Conservation (phyloP, 495 filamentous ascomycete genomes). For the Delitschia confertaspora region DNA sequence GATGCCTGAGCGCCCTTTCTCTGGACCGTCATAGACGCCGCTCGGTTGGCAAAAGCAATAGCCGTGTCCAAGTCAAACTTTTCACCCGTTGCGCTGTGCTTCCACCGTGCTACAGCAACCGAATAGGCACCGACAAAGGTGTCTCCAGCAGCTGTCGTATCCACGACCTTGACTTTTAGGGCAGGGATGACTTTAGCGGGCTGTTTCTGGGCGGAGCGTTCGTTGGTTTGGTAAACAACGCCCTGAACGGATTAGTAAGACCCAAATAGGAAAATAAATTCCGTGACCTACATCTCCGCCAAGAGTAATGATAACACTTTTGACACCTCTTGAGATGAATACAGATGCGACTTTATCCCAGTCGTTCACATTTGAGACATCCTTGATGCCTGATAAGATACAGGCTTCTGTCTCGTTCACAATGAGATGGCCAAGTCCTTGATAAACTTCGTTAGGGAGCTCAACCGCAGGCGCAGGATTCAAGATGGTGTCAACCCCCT, state of each 20-base stretch:
- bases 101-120: constrained; percentile 47
- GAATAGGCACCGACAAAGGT: constrained; percentile 90
- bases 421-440: constrained; percentile 65
- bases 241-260: constrained; percentile 13
- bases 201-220: constrained; percentile 5
- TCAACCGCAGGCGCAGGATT: constrained; percentile 67
- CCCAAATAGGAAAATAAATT: constrained; percentile 24
- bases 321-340: constrained; percentile 60
- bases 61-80: constrained; percentile 37
- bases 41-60: constrained; percentile 59
- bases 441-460: constrained; percentile 59
- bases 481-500: constrained; percentile 54
- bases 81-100: constrained; percentile 39
- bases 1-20: constrained; percentile 72
- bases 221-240: constrained; percentile 28
- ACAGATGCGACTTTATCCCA: constrained; percentile 32
- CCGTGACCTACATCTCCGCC: constrained; percentile 67
- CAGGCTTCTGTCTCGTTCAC: constrained; percentile 89
- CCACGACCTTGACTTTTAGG: constrained; percentile 60
- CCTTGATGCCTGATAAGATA: constrained; percentile 50
- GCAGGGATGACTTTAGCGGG: constrained; percentile 37
- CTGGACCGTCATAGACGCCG: constrained; percentile 68
- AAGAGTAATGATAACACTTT: constrained; percentile 72
- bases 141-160: constrained; percentile 92
- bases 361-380: constrained; percentile 13